phyloP scores from a whole-genome alignment of 176 grass and related monocot species.

The Rhipidocladum racemiflorum region DNA sequence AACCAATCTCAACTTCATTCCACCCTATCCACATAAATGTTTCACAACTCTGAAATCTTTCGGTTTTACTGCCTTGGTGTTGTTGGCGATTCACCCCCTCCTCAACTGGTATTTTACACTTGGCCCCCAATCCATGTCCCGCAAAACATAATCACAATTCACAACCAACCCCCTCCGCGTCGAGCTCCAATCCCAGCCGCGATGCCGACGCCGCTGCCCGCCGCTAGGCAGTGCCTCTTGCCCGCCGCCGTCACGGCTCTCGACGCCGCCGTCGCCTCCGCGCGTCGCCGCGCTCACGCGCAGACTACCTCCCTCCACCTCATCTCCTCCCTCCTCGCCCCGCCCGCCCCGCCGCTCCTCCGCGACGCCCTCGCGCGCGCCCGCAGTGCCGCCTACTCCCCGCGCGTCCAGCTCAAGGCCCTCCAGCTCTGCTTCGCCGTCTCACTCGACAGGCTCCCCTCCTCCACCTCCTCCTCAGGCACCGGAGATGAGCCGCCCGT shows the following conservation, averaged over 20 bases:
- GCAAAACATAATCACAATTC: conserved; percentile 10
- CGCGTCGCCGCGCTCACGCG: conserved; percentile 45
- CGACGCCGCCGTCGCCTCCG: conserved; percentile 38
- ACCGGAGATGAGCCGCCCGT: conserved; percentile 44
- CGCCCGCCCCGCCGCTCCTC: conserved; percentile 39
- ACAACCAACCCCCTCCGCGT: not conserved
- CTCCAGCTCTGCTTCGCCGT: conserved; percentile 82
- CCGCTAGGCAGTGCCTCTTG: conserved; percentile 44
- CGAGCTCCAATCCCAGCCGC: not conserved
- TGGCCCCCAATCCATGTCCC: conserved; percentile 25
- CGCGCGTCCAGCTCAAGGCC: conserved; percentile 85
- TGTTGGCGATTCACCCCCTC: too few relatives aligned
- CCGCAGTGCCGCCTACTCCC: conserved; percentile 65
- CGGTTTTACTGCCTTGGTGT: too few relatives aligned
- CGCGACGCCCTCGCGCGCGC: conserved; percentile 69
- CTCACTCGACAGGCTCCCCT: conserved; percentile 64
- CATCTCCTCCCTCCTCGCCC: conserved; percentile 50
- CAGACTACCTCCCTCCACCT: conserved; percentile 93
- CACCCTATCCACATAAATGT: too few relatives aligned
- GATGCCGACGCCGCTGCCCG: conserved; percentile 78
- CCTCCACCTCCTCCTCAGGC: not conserved
- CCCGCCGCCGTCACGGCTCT: conserved; percentile 32
- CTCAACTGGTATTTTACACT: too few relatives aligned
- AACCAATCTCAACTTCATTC: too few relatives aligned
- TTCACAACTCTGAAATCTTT: too few relatives aligned